Evolutionary conservation across 768 basidiomycete species (phyloP).

Genomic region (Exsudoporus frostii): DNA sequence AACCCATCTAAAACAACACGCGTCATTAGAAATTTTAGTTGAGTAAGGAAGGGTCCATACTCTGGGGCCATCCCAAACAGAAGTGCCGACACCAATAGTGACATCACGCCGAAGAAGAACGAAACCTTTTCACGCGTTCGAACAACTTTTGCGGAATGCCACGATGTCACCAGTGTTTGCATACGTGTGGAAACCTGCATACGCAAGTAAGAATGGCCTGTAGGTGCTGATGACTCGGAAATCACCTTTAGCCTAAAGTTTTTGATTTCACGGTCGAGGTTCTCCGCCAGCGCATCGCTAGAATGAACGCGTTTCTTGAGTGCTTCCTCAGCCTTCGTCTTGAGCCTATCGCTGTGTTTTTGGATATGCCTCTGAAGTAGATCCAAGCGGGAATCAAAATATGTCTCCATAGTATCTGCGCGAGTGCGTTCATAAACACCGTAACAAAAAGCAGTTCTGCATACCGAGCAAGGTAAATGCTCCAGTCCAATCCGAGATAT

Average conservation of each 20-base stretch:
- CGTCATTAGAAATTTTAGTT: slow-evolving; percentile 4
- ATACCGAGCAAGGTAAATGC: slow-evolving; percentile 85
- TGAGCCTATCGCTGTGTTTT: slow-evolving; percentile 82
- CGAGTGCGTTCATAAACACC: not conserved
- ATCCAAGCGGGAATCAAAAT: slow-evolving; percentile 88
- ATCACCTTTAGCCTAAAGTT: slow-evolving; percentile 81
- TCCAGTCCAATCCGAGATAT: slow-evolving; percentile 71
- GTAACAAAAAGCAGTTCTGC: slow-evolving; percentile 16
- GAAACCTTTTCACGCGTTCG: slow-evolving; percentile 81
- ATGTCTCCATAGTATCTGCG: slow-evolving; percentile 90
- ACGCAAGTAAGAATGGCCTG: slow-evolving; percentile 4
- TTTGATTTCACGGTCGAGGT: slow-evolving; percentile 83
- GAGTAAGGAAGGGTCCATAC: slow-evolving; percentile 39
- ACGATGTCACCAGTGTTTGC: slow-evolving; percentile 71
- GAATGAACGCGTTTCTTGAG: slow-evolving; percentile 59
- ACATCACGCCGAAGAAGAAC: slow-evolving; percentile 94
- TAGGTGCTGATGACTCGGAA: not conserved
- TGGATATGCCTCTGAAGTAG: slow-evolving; percentile 80
- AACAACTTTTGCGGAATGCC: slow-evolving; percentile 91
- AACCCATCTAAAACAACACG: slow-evolving; percentile 59
- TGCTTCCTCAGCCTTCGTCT: slow-evolving; percentile 76
- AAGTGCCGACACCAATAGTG: slow-evolving; percentile 77
- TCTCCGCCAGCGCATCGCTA: slow-evolving; percentile 66
- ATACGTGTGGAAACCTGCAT: slow-evolving; percentile 76
- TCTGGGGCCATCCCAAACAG: slow-evolving; percentile 86